Conservation (phyloP, 768 basidiomycete genomes). For the Termitomyces sp. region DNA sequence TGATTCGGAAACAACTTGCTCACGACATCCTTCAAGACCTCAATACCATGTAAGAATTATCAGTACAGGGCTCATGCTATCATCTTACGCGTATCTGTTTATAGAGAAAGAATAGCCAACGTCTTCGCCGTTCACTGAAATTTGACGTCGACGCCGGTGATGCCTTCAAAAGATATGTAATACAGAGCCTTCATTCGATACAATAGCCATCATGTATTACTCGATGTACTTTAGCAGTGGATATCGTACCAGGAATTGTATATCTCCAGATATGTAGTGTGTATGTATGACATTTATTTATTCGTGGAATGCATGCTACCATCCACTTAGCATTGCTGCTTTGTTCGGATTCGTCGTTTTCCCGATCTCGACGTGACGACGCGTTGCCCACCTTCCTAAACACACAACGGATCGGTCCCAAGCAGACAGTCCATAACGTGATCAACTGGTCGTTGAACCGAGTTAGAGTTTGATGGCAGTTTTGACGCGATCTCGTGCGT, state of each 20-base stretch:
- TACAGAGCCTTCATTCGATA: background rate
- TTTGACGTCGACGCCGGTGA: background rate
- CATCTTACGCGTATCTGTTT: background rate
- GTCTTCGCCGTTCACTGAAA: slow-evolving; percentile 21
- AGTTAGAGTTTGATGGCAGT: slow-evolving; percentile 24
- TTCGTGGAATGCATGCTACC: slow-evolving; percentile 43
- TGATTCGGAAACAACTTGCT: slow-evolving; percentile 11
- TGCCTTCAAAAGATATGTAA: background rate
- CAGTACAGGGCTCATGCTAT: background rate
- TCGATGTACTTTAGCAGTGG: slow-evolving; percentile 4
- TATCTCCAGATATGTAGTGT: background rate
- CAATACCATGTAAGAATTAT: slow-evolving; percentile 24
- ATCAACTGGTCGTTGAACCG: slow-evolving; percentile 31
- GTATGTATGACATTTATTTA: slow-evolving; percentile 20
- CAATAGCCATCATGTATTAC: slow-evolving; percentile 2
- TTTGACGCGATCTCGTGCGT: slow-evolving; percentile 21
- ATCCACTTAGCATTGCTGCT: slow-evolving; percentile 32
- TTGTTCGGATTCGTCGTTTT: slow-evolving; percentile 31
- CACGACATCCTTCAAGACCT: slow-evolving; percentile 28
- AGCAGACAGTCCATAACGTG: slow-evolving; percentile 38
- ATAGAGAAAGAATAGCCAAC: slow-evolving; percentile 31
- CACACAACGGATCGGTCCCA: slow-evolving; percentile 35
- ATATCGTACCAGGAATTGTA: background rate
- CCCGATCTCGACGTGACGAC: slow-evolving; percentile 43
- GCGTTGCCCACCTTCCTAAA: slow-evolving; percentile 24